phyloP scores from a whole-genome alignment of 2,329 filamentous ascomycete species.

The Aphanoascus verrucosus region DNA sequence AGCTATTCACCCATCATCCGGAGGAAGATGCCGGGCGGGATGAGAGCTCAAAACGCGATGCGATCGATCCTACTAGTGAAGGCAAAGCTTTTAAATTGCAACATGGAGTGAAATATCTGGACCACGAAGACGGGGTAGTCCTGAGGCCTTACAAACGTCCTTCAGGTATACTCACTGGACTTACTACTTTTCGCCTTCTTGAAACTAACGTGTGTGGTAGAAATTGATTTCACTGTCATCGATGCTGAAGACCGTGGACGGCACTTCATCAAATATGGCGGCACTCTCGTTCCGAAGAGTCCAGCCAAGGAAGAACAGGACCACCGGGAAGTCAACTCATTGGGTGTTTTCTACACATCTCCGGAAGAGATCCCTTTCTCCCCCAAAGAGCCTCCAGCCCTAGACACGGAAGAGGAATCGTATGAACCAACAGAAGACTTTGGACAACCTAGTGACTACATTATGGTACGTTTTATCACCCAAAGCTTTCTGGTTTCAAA shows the following conservation, averaged over 20 bases:
- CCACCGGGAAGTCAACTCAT: constrained; percentile 37
- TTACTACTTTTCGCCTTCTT: neutral
- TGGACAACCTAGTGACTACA: constrained; percentile 34
- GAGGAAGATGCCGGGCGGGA: constrained; percentile 52
- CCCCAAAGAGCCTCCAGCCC: constrained; percentile 37
- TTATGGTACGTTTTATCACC: constrained; percentile 27
- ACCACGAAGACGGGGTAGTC: constrained; percentile 48
- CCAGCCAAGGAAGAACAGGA: constrained; percentile 37
- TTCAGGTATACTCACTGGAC: constrained; percentile 24
- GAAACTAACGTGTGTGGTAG: constrained; percentile 20
- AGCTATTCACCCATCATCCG: constrained; percentile 52
- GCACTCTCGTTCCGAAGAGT: constrained; percentile 30
- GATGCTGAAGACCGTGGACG: constrained; percentile 25
- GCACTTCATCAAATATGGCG: constrained; percentile 37
- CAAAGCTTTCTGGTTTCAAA: neutral
- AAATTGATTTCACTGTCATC: constrained; percentile 32
- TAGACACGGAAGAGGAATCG: constrained; percentile 28
- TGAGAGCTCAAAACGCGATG: constrained; percentile 48
- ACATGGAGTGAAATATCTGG: constrained; percentile 46
- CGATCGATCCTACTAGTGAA: constrained; percentile 49
- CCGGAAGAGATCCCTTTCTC: constrained; percentile 37
- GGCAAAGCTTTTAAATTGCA: constrained; percentile 42
- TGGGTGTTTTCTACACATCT: constrained; percentile 41
- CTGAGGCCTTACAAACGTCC: constrained; percentile 27
- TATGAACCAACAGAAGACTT: constrained; percentile 28